Evolutionary conservation across 73 alveolate genomes (phyloP).

Genomic region (Diophrys sp.): DNA sequence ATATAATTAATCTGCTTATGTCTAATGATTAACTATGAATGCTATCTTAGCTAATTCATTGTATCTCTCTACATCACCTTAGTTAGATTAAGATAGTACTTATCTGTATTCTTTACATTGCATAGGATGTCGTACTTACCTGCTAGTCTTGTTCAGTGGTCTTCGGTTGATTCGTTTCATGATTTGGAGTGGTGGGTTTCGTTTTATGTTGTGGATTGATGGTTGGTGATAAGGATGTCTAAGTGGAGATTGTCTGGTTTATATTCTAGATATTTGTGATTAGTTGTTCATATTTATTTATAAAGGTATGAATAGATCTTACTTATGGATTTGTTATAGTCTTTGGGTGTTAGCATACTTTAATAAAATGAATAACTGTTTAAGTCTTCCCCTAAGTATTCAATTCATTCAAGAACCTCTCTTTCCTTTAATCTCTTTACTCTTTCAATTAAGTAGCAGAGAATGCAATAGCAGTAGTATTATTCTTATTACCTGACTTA

Average conservation of each 20-base stretch:
- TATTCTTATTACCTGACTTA: background rate
- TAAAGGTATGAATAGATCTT: conserved; percentile 88
- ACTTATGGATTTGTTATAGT: conserved; percentile 85
- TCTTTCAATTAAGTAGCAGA: conserved; percentile 57
- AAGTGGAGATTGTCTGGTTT: conserved; percentile 11
- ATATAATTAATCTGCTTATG: conserved; percentile 9
- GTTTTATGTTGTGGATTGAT: conserved; percentile 18
- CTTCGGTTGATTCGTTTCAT: conserved; percentile 25
- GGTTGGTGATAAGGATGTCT: conserved; percentile 20
- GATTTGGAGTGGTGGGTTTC: background rate
- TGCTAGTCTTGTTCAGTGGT: conserved; percentile 29
- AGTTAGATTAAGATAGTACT: conserved; percentile 10
- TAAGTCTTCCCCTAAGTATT: conserved; percentile 84
- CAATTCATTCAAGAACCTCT: conserved; percentile 84
- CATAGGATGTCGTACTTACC: conserved; percentile 35
- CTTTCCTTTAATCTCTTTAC: conserved; percentile 79
- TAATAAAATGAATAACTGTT: conserved; percentile 79
- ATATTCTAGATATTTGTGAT: conserved; percentile 12
- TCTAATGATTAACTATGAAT: background rate
- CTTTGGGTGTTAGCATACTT: conserved; percentile 74
- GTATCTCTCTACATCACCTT: background rate
- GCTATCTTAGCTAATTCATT: conserved; percentile 13
- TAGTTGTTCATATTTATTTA: conserved; percentile 68
- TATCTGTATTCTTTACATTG: conserved; percentile 32
- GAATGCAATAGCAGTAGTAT: background rate